Conservation (phyloP, 371 early-diverging fungal genomes). For the Mycotypha africana region DNA sequence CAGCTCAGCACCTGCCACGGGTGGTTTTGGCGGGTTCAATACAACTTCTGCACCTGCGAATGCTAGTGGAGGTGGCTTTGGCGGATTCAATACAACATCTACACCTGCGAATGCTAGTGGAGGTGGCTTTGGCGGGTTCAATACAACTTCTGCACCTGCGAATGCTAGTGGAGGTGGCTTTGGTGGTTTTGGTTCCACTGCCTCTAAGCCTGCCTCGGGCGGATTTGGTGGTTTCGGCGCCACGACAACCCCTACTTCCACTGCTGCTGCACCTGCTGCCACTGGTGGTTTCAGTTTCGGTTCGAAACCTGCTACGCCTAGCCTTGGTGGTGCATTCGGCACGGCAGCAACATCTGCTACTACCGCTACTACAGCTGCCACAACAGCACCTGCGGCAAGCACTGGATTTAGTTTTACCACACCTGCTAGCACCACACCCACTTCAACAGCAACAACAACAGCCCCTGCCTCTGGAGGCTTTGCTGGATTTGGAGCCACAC, state of each 20-base stretch:
- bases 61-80: conserved; percentile 5
- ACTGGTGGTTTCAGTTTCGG: conserved; percentile 3
- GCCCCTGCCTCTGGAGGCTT: conserved; percentile 9
- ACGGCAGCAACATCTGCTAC: conserved; percentile 4
- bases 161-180: conserved; percentile 6
- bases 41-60: conserved; percentile 5
- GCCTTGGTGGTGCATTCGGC: conserved; percentile 9
- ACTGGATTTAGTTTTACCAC: no score
- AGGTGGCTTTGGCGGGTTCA: conserved; percentile 10
- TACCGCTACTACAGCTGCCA: conserved; percentile 10
- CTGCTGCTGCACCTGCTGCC: conserved; percentile 12
- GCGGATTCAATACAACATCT: background rate
- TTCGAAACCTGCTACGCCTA: conserved; percentile 3
- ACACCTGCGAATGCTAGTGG: background rate
- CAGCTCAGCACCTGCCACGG: conserved; percentile 6
- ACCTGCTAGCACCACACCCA: background rate
- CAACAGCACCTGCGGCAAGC: conserved; percentile 17
- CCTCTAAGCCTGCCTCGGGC: conserved; percentile 7
- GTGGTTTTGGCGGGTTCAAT: conserved; percentile 5
- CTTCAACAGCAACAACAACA: conserved; percentile 1
- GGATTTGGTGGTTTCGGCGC: conserved; percentile 27
- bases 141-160: conserved; percentile 6
- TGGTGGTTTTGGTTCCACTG: conserved; percentile 6
- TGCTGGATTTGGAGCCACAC: conserved; percentile 9
- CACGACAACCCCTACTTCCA: conserved; percentile 15